A percentile compares a stretch with the other conserved stretches of the same genome.
Conservation (phyloP, 2,329 filamentous ascomycete genomes). For the Alternaria gaisen region DNA sequence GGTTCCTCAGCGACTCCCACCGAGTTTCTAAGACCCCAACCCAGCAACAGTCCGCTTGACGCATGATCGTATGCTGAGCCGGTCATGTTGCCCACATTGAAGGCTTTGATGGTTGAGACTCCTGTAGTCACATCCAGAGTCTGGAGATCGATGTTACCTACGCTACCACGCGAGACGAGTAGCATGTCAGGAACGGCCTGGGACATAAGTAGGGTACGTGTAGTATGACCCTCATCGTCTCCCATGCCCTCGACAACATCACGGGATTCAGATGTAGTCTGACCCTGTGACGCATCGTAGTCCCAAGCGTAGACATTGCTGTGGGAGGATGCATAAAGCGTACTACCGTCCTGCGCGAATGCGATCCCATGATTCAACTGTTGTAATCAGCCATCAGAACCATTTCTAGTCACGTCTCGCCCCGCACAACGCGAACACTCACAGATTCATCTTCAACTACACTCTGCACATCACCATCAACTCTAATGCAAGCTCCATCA, state of each 20-base stretch:
- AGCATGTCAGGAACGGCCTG: conserved; percentile 64
- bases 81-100: conserved; percentile 59
- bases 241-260: conserved; percentile 71
- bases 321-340: conserved; percentile 64
- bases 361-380: conserved; percentile 63
- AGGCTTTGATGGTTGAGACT: conserved; percentile 73
- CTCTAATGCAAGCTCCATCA: conserved; percentile 42
- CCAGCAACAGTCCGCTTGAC: conserved; percentile 60
- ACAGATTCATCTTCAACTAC: conserved; percentile 42
- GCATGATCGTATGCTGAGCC: conserved; percentile 57
- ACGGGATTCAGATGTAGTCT: conserved; percentile 57
- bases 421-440: conserved; percentile 25
- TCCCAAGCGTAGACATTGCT: conserved; percentile 70
- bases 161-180: conserved; percentile 72
- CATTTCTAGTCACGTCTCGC: not conserved
- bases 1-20: conserved; percentile 74
- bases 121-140: conserved; percentile 64
- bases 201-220: conserved; percentile 72
- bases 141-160: conserved; percentile 67
- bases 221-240: conserved; percentile 65
- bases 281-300: conserved; percentile 65
- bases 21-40: conserved; percentile 78
- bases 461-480: conserved; percentile 29
- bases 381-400: conserved; percentile 9
- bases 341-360: conserved; percentile 58